Evolutionary conservation across 257 asterid genomes (phyloP).

Genomic region (Ilex asprella): DNA sequence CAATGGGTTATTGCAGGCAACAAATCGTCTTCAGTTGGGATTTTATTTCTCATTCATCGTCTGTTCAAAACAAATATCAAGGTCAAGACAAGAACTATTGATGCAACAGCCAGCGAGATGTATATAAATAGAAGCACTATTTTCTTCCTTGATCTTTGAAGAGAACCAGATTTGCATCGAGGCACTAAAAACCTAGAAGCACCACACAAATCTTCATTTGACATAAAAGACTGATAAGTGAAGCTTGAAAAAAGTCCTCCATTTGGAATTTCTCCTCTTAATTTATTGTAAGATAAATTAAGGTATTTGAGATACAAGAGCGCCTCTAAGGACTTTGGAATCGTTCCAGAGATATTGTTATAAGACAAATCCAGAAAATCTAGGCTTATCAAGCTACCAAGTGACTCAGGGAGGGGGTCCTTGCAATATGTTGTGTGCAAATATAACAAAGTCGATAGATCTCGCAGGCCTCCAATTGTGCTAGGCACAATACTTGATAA

Average conservation of each 20-base stretch:
- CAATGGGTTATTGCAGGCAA: conserved; percentile 3
- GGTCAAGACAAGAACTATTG: conserved; percentile 5
- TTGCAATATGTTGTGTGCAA: conserved; percentile 20
- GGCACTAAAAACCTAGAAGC: conserved; percentile 5
- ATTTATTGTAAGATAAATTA: conserved; percentile 16
- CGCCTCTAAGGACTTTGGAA: conserved; percentile 20
- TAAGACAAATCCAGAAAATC: conserved; percentile 14
- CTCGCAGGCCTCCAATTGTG: conserved; percentile 8
- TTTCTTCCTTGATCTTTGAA: background rate
- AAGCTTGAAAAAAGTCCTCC: conserved; percentile 19
- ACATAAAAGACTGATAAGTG: conserved; percentile 14
- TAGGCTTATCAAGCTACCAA: conserved; percentile 10
- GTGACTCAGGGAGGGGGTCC: conserved; percentile 23
- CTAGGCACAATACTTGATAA: conserved; percentile 23
- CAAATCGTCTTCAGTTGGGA: background rate
- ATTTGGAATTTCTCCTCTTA: conserved; percentile 22
- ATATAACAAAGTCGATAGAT: conserved; percentile 1
- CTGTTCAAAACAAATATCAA: conserved; percentile 7
- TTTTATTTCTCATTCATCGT: conserved; percentile 1
- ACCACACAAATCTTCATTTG: conserved; percentile 22
- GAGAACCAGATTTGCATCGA: conserved; percentile 8
- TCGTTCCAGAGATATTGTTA: conserved; percentile 20
- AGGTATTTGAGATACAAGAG: conserved; percentile 8
- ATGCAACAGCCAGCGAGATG: conserved; percentile 3
- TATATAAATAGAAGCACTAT: background rate